These are phyloP conservation scores for Mrakia blollopis DNA, from an alignment of 768 basidiomycete genomes.

Conservation along the genomic window DNA sequence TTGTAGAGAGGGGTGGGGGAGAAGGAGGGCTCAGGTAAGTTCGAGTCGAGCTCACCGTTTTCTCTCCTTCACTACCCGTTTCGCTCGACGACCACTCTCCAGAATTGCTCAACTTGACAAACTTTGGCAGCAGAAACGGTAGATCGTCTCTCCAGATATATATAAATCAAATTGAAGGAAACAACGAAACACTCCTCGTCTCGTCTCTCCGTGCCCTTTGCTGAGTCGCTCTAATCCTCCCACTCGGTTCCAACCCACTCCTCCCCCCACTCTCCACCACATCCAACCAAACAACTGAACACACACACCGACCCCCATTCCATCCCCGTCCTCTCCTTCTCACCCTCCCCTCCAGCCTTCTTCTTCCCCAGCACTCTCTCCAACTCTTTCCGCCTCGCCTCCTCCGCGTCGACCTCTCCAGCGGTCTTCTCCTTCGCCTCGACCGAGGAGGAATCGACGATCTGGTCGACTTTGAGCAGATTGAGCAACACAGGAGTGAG, in stretches of 20 bases:
- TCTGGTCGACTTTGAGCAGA: slow-evolving; percentile 50
- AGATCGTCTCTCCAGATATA: no score
- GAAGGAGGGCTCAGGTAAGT: no score
- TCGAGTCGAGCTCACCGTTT: no score
- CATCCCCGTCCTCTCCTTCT: slow-evolving; percentile 60
- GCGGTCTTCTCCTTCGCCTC: slow-evolving; percentile 34
- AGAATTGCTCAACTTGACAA: no score
- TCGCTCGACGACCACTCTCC: no score
- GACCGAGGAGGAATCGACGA: slow-evolving; percentile 23
- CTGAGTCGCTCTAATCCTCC: slow-evolving; percentile 53
- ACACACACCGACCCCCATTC: slow-evolving; percentile 92
- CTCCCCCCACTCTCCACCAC: slow-evolving; percentile 63
- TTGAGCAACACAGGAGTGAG: slow-evolving; percentile 92
- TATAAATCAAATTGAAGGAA: no score
- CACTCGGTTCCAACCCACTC: slow-evolving; percentile 71
- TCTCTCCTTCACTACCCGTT: no score
- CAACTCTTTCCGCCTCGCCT: slow-evolving; percentile 62
- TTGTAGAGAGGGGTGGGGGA: no score
- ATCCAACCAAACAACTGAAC: slow-evolving; percentile 80
- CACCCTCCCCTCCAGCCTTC: slow-evolving; percentile 42
- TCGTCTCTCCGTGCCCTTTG: background rate
- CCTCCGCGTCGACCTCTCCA: slow-evolving; percentile 52
- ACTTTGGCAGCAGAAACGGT: no score
- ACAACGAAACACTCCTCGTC: background rate
- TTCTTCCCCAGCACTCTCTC: slow-evolving; percentile 43